A percentile compares a stretch with the other conserved stretches of the same genome.
Conservation (phyloP, 2,329 filamentous ascomycete genomes). For the Talaromyces sp. region DNA sequence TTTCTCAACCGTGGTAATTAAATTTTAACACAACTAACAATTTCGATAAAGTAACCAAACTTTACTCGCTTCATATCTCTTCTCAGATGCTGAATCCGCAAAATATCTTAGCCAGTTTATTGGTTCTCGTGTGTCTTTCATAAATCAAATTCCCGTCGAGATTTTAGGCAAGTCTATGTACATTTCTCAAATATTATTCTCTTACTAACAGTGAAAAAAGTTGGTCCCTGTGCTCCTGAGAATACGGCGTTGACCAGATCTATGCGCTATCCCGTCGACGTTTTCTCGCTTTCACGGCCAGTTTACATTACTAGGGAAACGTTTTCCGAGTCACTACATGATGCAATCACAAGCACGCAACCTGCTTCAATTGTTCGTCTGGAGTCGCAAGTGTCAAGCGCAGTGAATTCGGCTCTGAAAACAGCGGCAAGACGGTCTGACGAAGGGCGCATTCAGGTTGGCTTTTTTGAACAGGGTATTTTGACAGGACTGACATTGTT, state of each 20-base stretch:
- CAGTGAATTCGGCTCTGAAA: conserved; percentile 2
- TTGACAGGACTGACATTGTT: conserved; percentile 22
- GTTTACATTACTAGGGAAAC: conserved; percentile 31
- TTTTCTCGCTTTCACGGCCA: conserved; percentile 44
- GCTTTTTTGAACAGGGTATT: conserved; percentile 48
- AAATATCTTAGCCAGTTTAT: conserved; percentile 60
- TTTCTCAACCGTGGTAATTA: not conserved
- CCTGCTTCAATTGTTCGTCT: not conserved
- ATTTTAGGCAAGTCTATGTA: conserved; percentile 39
- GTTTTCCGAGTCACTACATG: conserved; percentile 3
- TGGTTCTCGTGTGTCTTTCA: conserved; percentile 44
- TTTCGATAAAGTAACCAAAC: conserved; percentile 18
- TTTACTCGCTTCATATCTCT: conserved; percentile 49
- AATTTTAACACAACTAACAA: not conserved
- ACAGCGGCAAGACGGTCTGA: conserved; percentile 18
- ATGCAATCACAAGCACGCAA: not conserved
- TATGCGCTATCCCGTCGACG: conserved; percentile 36
- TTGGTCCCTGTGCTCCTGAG: not conserved
- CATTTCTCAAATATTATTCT: not conserved
- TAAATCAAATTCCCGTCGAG: conserved; percentile 54
- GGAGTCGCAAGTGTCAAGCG: conserved; percentile 8
- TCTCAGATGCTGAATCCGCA: conserved; percentile 44
- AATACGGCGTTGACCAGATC: conserved; percentile 36
- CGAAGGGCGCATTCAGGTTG: conserved; percentile 23
- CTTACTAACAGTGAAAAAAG: not conserved